Percentiles rank a stretch among this genome's conserved stretches.
Conservation (phyloP, 352 stramenopile genomes). For the Phytophthora nicotianae region DNA sequence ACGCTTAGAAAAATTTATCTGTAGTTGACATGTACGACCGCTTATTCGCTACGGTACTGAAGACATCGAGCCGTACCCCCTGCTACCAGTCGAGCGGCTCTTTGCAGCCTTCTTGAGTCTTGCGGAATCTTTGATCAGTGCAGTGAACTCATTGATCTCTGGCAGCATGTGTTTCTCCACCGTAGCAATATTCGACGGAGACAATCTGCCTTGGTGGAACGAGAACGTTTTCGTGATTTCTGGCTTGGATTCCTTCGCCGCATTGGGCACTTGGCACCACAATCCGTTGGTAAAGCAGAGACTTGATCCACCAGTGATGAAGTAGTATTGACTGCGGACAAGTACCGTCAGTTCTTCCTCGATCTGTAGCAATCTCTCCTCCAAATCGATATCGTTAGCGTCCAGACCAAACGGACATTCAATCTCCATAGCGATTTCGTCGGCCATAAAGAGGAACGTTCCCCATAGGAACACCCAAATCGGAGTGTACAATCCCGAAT, state of each 20-base stretch:
- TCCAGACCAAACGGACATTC: conserved; percentile 77
- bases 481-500: conserved; percentile 67
- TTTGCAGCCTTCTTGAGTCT: not conserved
- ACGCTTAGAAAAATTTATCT: no score
- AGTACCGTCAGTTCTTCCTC: conserved; percentile 79
- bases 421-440: conserved; percentile 80
- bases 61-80: conserved; percentile 24
- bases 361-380: conserved; percentile 65
- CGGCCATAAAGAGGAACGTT: conserved; percentile 77
- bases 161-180: conserved; percentile 54
- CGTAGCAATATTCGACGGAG: conserved; percentile 41
- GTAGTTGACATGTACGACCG: no score
- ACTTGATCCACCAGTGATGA: conserved; percentile 57
- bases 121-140: conserved; percentile 39
- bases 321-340: conserved; percentile 79
- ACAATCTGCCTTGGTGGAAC: conserved; percentile 67
- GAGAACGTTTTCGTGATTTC: conserved; percentile 37
- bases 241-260: conserved; percentile 6
- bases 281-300: conserved; percentile 28
- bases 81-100: conserved; percentile 6
- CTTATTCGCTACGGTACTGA: conserved; percentile 6
- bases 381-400: conserved; percentile 77
- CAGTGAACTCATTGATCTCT: conserved; percentile 73
- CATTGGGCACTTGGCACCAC: conserved; percentile 23
- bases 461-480: conserved; percentile 81